phyloP scores from a whole-genome alignment of 192 early-diverging fungal genomes.

The Linnemannia elongata region DNA sequence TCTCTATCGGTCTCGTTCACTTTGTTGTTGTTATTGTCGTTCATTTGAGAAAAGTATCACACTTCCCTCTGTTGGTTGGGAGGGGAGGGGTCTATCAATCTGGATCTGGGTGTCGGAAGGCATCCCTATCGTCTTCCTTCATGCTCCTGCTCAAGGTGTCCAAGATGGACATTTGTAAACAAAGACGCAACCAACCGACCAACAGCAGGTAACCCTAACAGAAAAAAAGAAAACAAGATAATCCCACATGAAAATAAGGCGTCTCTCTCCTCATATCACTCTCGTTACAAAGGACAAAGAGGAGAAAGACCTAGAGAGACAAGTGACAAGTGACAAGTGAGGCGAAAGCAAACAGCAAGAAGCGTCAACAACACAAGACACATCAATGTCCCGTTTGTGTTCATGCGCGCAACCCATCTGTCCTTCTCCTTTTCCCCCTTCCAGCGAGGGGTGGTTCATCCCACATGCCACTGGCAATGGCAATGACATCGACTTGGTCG shows the following conservation, averaged over 20 bases:
- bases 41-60: background rate
- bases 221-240: background rate
- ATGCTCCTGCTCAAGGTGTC: too few relatives aligned
- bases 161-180: background rate
- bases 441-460: too few relatives aligned
- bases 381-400: background rate
- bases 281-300: too few relatives aligned
- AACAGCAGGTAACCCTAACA: background rate
- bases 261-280: background rate
- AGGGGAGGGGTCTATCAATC: background rate
- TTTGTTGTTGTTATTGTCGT: background rate
- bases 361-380: background rate
- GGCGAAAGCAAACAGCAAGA: too few relatives aligned
- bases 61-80: background rate
- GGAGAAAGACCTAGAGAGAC: background rate
- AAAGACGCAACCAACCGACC: background rate
- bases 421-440: background rate
- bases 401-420: background rate
- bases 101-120: too few relatives aligned
- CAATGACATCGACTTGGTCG: background rate
- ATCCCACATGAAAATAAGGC: slow-evolving; percentile 1
- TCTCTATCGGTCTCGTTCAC: background rate
- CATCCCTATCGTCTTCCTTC: too few relatives aligned
- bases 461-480: background rate
- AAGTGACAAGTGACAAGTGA: background rate